Evolutionary conservation across 2,329 filamentous ascomycete species (phyloP), one percentile per base, ranked within the genome.

Genomic region (Coniochaeta prunicola): DNA sequence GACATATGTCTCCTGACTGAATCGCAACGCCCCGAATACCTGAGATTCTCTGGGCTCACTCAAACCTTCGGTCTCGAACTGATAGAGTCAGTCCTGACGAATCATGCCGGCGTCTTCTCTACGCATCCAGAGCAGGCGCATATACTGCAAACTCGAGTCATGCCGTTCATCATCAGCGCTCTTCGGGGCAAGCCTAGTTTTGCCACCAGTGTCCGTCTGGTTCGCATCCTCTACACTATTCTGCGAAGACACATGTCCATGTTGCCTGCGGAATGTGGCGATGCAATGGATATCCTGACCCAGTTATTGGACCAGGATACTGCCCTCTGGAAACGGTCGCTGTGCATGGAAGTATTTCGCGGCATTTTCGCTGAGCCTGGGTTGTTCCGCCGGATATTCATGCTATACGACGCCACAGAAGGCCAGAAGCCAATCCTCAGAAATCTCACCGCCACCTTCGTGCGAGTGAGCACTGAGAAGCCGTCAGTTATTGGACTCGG

Each of bases 271-370:
- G 92, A 97, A 71, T 92, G 91, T 61, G 90, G 92, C 56, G 89
- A 93, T 67, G 89, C 90, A 0, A 76, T 97, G 19, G 86, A 89
- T 15, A 81, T 96, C 24, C 75, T 97, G 48, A 96, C 90, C 2
- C 89, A 96, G 63, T 82, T 96, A 62, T 80, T 97, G 15, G 94
- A 99, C 67, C 90, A 92, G 56, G 94, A 97, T 63, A 86, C 88
- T 2, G 80, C 85, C 0, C 68, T 86, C 4, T 99, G 96, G 94
- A 97, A 93, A 71, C 82, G 93, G 59, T 87, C 91, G 0, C 74
- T 97, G 6, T 96, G 91, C 62, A 90, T 99, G 83, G 94, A 99
- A 69, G 84, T 97, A 0, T 91, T 97, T 66, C 84, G 90, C 59
- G 88, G 89, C 7, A 83, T 97, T 7, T 96, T 96, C 72, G 81